Conservation (phyloP, 768 basidiomycete species). For the Termitomyces sp. region DNA sequence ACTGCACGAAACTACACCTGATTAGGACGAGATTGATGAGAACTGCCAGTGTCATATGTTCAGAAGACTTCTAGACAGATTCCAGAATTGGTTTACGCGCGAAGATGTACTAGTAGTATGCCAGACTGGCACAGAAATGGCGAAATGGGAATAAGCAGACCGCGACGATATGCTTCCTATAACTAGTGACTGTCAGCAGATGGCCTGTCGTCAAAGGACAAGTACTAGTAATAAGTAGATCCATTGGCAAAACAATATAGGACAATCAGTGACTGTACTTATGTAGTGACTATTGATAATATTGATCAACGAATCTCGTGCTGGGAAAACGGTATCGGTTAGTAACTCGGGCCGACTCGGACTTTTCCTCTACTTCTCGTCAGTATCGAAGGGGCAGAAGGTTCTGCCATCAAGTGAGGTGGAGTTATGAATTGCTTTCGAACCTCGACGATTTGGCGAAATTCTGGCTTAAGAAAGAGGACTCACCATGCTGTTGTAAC, state of each 20-base stretch:
- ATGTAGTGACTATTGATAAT: too few relatives aligned
- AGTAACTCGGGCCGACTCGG: too few relatives aligned
- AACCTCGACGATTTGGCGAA: background rate
- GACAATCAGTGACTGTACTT: too few relatives aligned
- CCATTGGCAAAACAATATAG: too few relatives aligned
- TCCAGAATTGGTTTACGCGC: conserved; percentile 11
- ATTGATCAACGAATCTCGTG: too few relatives aligned
- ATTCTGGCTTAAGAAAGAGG: background rate
- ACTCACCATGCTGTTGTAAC: background rate
- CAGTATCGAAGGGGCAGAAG: too few relatives aligned
- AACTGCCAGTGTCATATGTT: conserved; percentile 13
- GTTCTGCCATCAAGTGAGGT: too few relatives aligned
- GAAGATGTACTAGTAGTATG: background rate
- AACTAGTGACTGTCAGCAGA: background rate
- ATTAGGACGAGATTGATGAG: conserved; percentile 16
- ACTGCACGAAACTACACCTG: conserved; percentile 6
- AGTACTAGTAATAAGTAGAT: too few relatives aligned
- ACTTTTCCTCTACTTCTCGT: too few relatives aligned
- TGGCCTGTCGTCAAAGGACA: background rate
- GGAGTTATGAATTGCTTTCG: background rate
- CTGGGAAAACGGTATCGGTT: too few relatives aligned
- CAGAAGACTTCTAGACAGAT: background rate
- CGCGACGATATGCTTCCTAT: background rate
- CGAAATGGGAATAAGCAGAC: background rate
- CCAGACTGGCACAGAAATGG: background rate